Conservation (phyloP, 2,329 filamentous ascomycete genomes). For the Aspergillus uvarum region DNA sequence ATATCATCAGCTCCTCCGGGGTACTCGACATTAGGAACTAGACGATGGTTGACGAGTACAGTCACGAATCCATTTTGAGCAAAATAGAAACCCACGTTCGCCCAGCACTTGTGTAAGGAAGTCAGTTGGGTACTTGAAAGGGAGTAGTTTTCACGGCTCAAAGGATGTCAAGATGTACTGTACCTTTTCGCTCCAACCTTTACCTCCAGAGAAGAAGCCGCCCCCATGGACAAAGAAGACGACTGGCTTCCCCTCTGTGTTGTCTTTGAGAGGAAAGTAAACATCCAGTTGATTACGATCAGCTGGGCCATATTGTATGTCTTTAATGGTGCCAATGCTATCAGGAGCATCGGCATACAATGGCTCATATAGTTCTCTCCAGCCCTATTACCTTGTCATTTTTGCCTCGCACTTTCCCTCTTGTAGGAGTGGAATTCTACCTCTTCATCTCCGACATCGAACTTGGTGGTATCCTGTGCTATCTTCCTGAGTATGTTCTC, state of each 20-base stretch:
- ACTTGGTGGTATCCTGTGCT: constrained; percentile 5
- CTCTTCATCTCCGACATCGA: constrained; percentile 7
- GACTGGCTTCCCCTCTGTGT: too few relatives aligned
- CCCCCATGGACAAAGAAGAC: constrained; percentile 8
- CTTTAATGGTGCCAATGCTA: not conserved
- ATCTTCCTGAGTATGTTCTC: constrained; percentile 1
- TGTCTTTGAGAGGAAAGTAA: too few relatives aligned
- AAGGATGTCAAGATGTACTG: too few relatives aligned
- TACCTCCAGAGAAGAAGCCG: constrained; percentile 10
- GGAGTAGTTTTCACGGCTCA: too few relatives aligned
- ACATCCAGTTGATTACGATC: constrained; percentile 8
- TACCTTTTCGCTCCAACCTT: constrained; percentile 9
- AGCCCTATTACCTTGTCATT: not conserved
- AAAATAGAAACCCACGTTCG: constrained; percentile 8
- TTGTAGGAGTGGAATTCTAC: not conserved
- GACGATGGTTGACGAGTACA: constrained; percentile 7
- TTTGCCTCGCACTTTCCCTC: not conserved
- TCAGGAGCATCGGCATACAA: not conserved
- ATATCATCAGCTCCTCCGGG: constrained; percentile 10
- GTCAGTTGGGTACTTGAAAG: too few relatives aligned
- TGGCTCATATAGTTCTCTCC: constrained; percentile 1
- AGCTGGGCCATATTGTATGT: constrained; percentile 3
- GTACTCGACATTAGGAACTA: constrained; percentile 8
- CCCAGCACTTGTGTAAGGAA: too few relatives aligned
- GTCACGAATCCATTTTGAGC: not conserved